These are phyloP conservation scores for Halteria grandinella DNA, from an alignment of 73 alveolate genomes.

Conservation along the genomic window DNA sequence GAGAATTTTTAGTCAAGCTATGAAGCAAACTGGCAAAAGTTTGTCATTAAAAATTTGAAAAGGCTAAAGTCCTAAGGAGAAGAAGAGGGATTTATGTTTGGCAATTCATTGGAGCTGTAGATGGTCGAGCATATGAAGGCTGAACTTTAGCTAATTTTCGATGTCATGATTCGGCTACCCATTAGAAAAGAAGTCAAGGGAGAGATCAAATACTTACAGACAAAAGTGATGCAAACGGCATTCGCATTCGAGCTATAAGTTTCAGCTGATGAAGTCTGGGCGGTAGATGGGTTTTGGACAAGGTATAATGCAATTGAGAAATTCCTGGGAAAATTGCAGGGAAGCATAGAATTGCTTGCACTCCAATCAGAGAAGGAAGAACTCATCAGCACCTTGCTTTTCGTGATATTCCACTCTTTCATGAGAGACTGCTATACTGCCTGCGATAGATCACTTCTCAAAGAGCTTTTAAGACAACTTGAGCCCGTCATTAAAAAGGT, in stretches of 20 bases:
- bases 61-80: neutral
- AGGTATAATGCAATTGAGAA: slow-evolving; percentile 18
- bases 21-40: slow-evolving; percentile 14
- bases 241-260: slow-evolving; percentile 4
- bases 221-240: slow-evolving; percentile 24
- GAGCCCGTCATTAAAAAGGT: neutral
- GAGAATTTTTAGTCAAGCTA: slow-evolving; percentile 12
- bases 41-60: neutral
- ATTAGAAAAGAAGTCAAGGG: slow-evolving; percentile 6
- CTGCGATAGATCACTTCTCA: slow-evolving; percentile 26
- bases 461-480: neutral
- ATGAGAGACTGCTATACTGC: slow-evolving; percentile 41
- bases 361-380: slow-evolving; percentile 14
- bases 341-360: neutral
- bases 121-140: too few relatives aligned
- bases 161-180: slow-evolving; percentile 21
- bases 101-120: too few relatives aligned
- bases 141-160: neutral
- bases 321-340: neutral
- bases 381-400: neutral
- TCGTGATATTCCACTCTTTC: slow-evolving; percentile 1
- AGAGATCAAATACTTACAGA: slow-evolving; percentile 1
- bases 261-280: too few relatives aligned
- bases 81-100: too few relatives aligned
- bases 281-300: slow-evolving; percentile 27